Evolutionary conservation across 495 filamentous ascomycete species (phyloP).

Genomic region (Aspergillus diversus): DNA sequence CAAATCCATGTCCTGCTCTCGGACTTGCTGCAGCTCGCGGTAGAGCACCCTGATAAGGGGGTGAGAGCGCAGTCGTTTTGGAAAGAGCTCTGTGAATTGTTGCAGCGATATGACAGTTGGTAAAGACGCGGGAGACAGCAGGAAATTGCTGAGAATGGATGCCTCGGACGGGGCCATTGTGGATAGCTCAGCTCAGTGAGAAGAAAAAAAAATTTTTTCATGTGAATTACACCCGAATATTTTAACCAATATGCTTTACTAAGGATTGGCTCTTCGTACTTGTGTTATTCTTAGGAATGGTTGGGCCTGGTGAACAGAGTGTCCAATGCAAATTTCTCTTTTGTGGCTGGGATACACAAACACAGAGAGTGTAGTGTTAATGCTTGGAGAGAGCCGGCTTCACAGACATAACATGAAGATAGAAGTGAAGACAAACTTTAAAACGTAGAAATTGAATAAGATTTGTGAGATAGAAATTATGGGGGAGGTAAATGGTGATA

Average conservation of each 20-base stretch:
- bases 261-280: background rate
- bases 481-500: constrained; percentile 3
- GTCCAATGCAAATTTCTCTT: background rate
- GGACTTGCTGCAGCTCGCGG: constrained; percentile 72
- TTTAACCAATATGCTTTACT: background rate
- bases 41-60: constrained; percentile 78
- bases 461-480: background rate
- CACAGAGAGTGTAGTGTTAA: background rate
- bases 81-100: constrained; percentile 78
- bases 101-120: constrained; percentile 72
- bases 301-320: background rate
- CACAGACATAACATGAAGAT: background rate
- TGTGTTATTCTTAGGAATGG: constrained; percentile 4
- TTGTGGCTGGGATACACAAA: constrained; percentile 7
- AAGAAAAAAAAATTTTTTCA: background rate
- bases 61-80: constrained; percentile 66
- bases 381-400: background rate
- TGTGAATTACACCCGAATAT: background rate
- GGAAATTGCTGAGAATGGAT: constrained; percentile 74
- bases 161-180: constrained; percentile 73
- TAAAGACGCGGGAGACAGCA: constrained; percentile 74
- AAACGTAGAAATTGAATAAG: background rate
- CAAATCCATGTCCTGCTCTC: constrained; percentile 67
- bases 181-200: background rate
- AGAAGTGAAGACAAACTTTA: background rate